These are phyloP conservation scores for Rhizophagus clarus DNA, from an alignment of 192 early-diverging fungal genomes.

Conservation along the genomic window DNA sequence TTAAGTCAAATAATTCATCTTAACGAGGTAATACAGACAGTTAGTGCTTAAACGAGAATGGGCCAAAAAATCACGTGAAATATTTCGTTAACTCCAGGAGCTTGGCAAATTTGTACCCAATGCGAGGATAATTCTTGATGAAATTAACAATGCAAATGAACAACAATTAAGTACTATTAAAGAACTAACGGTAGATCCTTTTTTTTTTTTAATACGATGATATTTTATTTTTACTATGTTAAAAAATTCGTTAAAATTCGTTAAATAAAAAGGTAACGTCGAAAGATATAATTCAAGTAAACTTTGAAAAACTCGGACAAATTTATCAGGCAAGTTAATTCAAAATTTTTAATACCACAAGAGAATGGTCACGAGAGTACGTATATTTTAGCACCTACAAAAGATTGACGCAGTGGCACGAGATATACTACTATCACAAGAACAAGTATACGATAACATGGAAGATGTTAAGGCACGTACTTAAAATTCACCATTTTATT, in stretches of 20 bases:
- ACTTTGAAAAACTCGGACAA: background rate
- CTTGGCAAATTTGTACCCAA: background rate
- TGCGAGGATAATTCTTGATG: background rate
- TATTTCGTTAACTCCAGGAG: background rate
- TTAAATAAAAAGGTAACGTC: background rate
- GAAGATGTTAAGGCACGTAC: background rate
- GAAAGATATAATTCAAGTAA: background rate
- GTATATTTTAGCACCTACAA: background rate
- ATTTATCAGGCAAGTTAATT: too few species aligned
- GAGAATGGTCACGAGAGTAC: too few species aligned
- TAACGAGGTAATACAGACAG: background rate
- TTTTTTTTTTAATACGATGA: too few species aligned
- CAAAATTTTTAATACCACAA: too few species aligned
- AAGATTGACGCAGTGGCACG: background rate
- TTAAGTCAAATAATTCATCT: slow-evolving; percentile 1
- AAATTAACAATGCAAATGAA: background rate
- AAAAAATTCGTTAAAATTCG: background rate
- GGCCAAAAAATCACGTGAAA: background rate
- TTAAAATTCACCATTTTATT: too few species aligned
- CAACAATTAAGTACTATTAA: slow-evolving; percentile 4
- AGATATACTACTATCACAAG: background rate
- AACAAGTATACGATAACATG: background rate
- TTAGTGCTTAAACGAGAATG: too few species aligned
- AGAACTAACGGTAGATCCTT: background rate
- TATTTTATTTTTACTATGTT: too few species aligned